Base-by-base conservation (phyloP, 306 rosid genomes). In the Vigna mungo region DNA sequence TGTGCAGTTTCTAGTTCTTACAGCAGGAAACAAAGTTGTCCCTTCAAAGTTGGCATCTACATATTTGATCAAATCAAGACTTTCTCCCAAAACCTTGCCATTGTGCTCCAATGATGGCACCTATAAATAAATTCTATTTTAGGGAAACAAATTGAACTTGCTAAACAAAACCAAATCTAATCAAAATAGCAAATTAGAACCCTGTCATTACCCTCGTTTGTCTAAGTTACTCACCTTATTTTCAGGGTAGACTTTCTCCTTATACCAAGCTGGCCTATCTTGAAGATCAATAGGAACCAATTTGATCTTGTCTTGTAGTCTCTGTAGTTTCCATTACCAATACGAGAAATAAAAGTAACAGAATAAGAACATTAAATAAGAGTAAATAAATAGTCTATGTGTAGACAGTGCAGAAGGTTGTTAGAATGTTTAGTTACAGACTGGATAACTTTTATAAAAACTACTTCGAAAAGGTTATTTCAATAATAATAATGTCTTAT, bases 101-200 rank as follows among this genome's bases (percentile, higher is more conserved):
- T 94, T 88, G 87, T 90, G 98, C 89, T 94, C 96, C 89, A 94
- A 80, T 6, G 98, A 46, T 52, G 98, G 97, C 66, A 93, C 97
- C 95, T 93, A 56, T 25, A 30, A 30, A 30, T 30, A 3, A 30
- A 30, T 30, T 30, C 4, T 30, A 30, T 30, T 30, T 30, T 30
- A 30, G 34, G 34, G 34, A 30, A 30, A 30, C 34, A 30, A 30
- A 30, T 30, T 30, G 4, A 30, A 30, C 34, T 30, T 30, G 34
- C 34, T 30, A 30, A 30, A 30, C 4, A 5, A 30, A 30, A 30
- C 34, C 34, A 30, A 30, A 30, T 4, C 34, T 4, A 30, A 30
- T 30, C 34, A 30, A 30, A 30, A 30, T 30, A 4, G 34, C 34
- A 30, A 4, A 30, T 3, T 30, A 30, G 5, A 30, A 30, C 34